These are phyloP conservation scores for Neurospora sp. DNA, from an alignment of 495 filamentous ascomycete genomes.

Conservation along the genomic window DNA sequence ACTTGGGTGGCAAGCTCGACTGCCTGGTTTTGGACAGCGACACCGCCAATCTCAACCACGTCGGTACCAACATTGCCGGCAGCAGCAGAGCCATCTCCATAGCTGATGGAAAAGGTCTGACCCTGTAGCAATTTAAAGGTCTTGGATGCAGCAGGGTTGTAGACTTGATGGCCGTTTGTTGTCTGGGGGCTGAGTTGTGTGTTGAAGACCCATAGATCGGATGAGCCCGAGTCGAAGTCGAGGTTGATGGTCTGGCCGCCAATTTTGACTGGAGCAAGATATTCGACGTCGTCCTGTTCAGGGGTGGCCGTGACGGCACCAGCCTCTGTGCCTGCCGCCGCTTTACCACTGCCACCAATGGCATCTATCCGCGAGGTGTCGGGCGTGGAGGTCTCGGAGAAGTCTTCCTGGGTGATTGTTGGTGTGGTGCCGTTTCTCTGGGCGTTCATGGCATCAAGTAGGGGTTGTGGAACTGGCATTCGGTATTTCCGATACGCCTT, in stretches of 20 bases:
- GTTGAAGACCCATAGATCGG: slow-evolving; percentile 81
- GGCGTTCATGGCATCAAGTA: slow-evolving; percentile 28
- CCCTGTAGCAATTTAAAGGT: slow-evolving; percentile 35
- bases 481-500: slow-evolving; percentile 58
- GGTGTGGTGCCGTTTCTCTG: slow-evolving; percentile 1
- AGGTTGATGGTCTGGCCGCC: slow-evolving; percentile 65
- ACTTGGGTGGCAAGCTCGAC: slow-evolving; percentile 61
- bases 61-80: slow-evolving; percentile 61
- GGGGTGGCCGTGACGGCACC: slow-evolving; percentile 54
- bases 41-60: slow-evolving; percentile 63
- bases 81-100: slow-evolving; percentile 65
- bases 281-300: slow-evolving; percentile 54
- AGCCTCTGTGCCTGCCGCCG: neutral
- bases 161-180: slow-evolving; percentile 47
- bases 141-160: slow-evolving; percentile 49
- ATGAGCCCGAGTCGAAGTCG: slow-evolving; percentile 76
- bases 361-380: slow-evolving; percentile 12
- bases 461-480: slow-evolving; percentile 34
- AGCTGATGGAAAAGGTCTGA: slow-evolving; percentile 53
- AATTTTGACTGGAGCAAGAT: slow-evolving; percentile 59
- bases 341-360: neutral
- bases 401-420: neutral
- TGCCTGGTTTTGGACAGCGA: slow-evolving; percentile 53
- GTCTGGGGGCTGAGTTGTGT: slow-evolving; percentile 39
- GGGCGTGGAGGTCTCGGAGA: slow-evolving; percentile 1